These are phyloP conservation scores for Closterium sp. DNA, from an alignment of 139 green algal species.

Conservation along the genomic window DNA sequence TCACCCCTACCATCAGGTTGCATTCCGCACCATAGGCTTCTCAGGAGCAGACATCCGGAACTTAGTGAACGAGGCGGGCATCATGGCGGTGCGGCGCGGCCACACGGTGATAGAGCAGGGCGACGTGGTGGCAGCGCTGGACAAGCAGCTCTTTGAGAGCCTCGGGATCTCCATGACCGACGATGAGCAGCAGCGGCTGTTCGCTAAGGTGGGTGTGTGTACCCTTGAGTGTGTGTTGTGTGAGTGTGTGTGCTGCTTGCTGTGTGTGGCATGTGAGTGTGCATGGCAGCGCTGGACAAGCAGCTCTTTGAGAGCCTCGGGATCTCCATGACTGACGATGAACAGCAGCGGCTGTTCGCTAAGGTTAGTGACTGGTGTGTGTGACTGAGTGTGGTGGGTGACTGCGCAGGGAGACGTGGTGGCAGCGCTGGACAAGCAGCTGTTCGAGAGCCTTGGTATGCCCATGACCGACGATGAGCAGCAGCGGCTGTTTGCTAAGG, in stretches of 20 bases:
- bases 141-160: slow-evolving; percentile 18
- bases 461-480: background rate
- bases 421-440: slow-evolving; percentile 9
- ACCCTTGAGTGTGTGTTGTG: background rate
- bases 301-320: no score
- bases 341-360: no score
- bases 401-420: slow-evolving; percentile 22
- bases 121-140: slow-evolving; percentile 16
- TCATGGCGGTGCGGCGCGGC: slow-evolving; percentile 19
- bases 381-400: no score
- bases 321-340: no score
- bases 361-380: no score
- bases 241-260: slow-evolving; percentile 15
- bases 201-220: background rate
- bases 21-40: slow-evolving; percentile 16
- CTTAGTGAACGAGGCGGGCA: slow-evolving; percentile 27
- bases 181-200: background rate
- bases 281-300: background rate
- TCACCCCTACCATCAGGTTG: background rate
- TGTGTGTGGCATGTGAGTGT: no score
- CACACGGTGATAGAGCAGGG: slow-evolving; percentile 10
- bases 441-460: slow-evolving; percentile 17
- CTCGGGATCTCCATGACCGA: slow-evolving; percentile 14
- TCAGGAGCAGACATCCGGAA: slow-evolving; percentile 31
- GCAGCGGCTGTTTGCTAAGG: background rate